Percentiles rank a stretch among this genome's conserved stretches.
Conservation (phyloP, 768 basidiomycete species). For the Lepiota venenata region DNA sequence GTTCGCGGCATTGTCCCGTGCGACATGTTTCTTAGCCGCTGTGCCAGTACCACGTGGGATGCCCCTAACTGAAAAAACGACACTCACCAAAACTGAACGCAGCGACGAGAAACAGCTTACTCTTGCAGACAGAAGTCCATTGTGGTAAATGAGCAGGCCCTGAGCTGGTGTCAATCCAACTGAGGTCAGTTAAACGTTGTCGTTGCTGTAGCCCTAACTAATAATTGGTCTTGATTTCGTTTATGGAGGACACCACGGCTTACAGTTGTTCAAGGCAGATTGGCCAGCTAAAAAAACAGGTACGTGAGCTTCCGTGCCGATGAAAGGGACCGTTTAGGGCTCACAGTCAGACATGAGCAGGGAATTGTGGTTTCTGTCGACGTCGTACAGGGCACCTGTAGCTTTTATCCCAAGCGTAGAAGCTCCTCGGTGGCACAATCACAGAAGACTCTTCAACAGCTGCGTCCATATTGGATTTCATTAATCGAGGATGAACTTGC, state of each 20-base stretch:
- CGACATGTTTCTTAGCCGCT: slow-evolving; percentile 50
- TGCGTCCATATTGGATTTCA: background rate
- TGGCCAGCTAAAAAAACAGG: slow-evolving; percentile 8
- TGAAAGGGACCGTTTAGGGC: background rate
- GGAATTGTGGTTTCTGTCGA: slow-evolving; percentile 12
- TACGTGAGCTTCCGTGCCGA: background rate
- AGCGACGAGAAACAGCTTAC: slow-evolving; percentile 29
- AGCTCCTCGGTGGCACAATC: slow-evolving; percentile 1
- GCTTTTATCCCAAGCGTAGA: background rate
- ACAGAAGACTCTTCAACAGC: background rate
- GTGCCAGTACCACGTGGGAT: slow-evolving; percentile 43
- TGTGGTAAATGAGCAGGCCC: slow-evolving; percentile 42
- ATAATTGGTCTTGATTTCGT: slow-evolving; percentile 7
- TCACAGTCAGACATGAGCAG: slow-evolving; percentile 4
- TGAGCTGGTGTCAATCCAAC: slow-evolving; percentile 47
- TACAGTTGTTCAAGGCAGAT: slow-evolving; percentile 36
- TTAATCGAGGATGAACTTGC: background rate
- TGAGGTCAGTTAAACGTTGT: slow-evolving; percentile 39
- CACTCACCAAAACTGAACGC: slow-evolving; percentile 11
- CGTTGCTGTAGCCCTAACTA: slow-evolving; percentile 51
- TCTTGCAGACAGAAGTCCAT: slow-evolving; percentile 62
- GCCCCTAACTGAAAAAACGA: slow-evolving; percentile 43
- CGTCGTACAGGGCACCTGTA: background rate
- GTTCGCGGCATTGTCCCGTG: slow-evolving; percentile 44
- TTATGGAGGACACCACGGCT: slow-evolving; percentile 8